phyloP scores from a whole-genome alignment of 2,329 filamentous ascomycete species.

The Arthrobotrys conoides region DNA sequence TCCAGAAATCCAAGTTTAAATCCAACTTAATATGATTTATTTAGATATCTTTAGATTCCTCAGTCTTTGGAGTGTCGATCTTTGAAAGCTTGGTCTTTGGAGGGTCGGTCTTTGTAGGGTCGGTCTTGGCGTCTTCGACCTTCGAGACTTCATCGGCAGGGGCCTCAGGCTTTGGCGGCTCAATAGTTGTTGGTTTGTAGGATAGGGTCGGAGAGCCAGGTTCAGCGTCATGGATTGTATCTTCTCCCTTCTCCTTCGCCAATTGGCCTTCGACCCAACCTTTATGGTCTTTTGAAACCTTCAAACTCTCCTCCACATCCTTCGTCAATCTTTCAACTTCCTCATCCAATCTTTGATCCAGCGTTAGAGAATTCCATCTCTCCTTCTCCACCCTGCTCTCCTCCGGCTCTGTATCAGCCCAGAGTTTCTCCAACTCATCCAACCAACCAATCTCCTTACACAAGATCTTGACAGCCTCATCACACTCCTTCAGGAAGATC shows the following conservation, averaged over 20 bases:
- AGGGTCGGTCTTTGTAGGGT: too few species aligned
- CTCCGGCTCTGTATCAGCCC: conserved; percentile 70
- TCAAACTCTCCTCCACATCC: conserved; percentile 66
- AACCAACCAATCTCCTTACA: conserved; percentile 87
- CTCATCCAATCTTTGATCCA: conserved; percentile 64
- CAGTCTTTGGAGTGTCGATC: not conserved
- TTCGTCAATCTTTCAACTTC: conserved; percentile 66
- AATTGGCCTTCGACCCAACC: conserved; percentile 41
- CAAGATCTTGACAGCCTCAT: conserved; percentile 82
- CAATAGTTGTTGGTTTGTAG: conserved; percentile 20
- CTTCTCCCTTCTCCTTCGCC: conserved; percentile 36
- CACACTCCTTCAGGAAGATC: conserved; percentile 83
- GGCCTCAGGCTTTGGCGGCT: not conserved
- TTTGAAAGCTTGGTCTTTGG: not conserved
- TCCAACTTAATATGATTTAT: not conserved
- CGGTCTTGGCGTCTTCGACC: not conserved
- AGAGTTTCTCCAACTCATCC: conserved; percentile 83
- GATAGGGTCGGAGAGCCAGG: conserved; percentile 30
- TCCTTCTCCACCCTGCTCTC: conserved; percentile 70
- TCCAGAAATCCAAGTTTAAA: conserved; percentile 4
- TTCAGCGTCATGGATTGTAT: conserved; percentile 7
- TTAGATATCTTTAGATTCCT: conserved; percentile 17
- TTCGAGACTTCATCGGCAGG: not conserved
- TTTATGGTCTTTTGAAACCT: conserved; percentile 49
- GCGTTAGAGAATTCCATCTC: conserved; percentile 37